phyloP scores from a whole-genome alignment of 345 rosid genomes.

The Eucalyptus sp. region DNA sequence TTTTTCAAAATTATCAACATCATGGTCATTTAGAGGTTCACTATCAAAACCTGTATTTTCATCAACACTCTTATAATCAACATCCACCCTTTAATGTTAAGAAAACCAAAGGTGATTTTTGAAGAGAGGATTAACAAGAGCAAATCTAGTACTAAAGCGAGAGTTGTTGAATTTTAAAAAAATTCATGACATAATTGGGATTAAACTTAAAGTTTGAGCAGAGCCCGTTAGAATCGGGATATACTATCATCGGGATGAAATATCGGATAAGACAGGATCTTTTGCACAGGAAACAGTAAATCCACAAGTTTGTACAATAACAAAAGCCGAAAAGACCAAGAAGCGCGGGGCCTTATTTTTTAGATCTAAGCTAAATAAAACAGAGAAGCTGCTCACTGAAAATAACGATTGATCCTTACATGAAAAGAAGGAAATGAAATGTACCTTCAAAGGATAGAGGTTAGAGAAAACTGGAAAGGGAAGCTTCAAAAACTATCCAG shows the following conservation, averaged over 20 bases:
- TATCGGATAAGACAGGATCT: neutral
- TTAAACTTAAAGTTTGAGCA: neutral
- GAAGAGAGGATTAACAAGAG: neutral
- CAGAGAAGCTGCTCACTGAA: neutral
- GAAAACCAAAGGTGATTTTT: neutral
- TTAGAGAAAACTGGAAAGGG: neutral
- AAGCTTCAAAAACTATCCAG: neutral
- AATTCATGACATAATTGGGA: rapidly evolving
- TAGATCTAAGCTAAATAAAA: neutral
- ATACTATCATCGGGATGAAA: neutral
- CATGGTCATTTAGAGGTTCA: rapidly evolving
- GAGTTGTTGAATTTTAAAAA: neutral
- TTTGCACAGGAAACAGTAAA: neutral
- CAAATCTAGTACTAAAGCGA: neutral
- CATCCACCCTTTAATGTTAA: neutral
- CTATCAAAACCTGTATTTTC: neutral
- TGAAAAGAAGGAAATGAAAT: neutral
- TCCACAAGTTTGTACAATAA: neutral
- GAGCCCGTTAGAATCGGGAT: neutral
- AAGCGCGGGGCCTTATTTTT: neutral
- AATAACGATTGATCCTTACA: neutral
- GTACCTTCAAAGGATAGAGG: neutral
- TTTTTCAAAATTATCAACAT: neutral
- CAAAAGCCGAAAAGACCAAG: neutral
- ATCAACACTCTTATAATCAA: neutral